Conservation (phyloP, 2,329 filamentous ascomycete genomes). For the Sclerotinia spermophila region DNA sequence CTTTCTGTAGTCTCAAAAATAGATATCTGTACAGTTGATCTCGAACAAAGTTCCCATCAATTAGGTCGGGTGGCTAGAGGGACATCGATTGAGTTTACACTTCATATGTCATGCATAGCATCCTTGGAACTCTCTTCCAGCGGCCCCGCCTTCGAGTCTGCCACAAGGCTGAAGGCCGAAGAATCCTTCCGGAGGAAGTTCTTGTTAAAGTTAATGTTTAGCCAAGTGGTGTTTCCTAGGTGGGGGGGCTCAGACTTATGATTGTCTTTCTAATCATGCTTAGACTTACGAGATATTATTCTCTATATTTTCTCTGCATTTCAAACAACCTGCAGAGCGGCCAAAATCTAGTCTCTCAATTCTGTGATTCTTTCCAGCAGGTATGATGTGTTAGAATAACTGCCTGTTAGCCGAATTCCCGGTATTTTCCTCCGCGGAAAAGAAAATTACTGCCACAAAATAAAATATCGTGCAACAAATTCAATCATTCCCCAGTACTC, state of each 20-base stretch:
- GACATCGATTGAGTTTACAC: not conserved
- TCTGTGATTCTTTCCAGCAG: not conserved
- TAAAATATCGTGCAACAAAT: not conserved
- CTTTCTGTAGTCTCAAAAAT: not conserved
- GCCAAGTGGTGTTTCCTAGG: not conserved
- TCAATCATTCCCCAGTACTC: not conserved
- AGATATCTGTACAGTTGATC: not conserved
- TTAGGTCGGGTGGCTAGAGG: not conserved
- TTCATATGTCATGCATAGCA: conserved; percentile 3
- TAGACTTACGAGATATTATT: not conserved
- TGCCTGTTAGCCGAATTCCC: not conserved
- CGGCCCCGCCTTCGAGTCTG: not conserved
- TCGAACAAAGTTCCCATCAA: not conserved
- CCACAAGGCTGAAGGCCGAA: not conserved
- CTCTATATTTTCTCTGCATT: not conserved
- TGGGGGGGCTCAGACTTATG: not conserved
- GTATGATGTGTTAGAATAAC: not conserved
- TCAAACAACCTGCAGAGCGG: not conserved
- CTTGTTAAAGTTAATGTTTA: not conserved
- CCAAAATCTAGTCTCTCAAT: not conserved
- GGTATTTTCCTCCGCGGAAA: not conserved
- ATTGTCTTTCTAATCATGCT: not conserved
- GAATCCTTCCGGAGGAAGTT: not conserved
- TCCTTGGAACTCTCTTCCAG: not conserved
- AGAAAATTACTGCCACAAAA: not conserved